Evolutionary conservation across 306 rosid genomes (phyloP), one percentile per base, ranked within the genome.

Genomic region (Prunus salicina): DNA sequence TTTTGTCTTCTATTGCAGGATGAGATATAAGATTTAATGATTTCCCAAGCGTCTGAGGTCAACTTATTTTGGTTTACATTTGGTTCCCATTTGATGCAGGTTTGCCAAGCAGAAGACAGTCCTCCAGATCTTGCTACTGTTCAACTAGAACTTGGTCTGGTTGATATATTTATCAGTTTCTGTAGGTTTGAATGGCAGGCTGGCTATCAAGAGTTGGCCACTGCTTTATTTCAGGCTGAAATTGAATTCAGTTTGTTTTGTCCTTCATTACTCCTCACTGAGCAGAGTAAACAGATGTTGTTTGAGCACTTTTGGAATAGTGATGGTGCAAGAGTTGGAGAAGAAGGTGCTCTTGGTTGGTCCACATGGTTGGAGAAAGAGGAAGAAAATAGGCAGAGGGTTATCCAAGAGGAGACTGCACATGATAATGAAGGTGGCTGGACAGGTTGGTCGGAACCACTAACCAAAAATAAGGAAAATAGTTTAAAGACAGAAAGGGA

Each of bases 361-460:
- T 89, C 93, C 72, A 85, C 95, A 16, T 92, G 97, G 98, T 88
- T 94, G 87, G 96, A 86, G 77, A 92, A 86, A 87, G 97, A 90
- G 80, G 98, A 92, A 90, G 98, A 92, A 83, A 86, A 85, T 84
- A 90, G 97, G 83, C 97, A 86, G 81, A 78, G 47, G 55, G 82
- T 82, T 80, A 52, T 90, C 32, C 81, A 78, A 77, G 98, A 94
- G 86, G 94, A 91, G 76, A 73, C 68, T 50, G 64, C 83, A 57
- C 68, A 47, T 74, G 90, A 86, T 67, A 79, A 78, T 74, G 79
- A 83, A 65, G 96, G 97, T 78, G 97, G 97, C 71, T 94, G 98
- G 98, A 94, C 97, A 38, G 98, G 98, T 84, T 94, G 98, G 98
- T 92, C 93, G 16, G 93, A 91, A 78, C 98, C 93, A 14, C 64